Evolutionary conservation across 176 grass and related monocot species (phyloP).

Genomic region (Aegilops tauschii): DNA sequence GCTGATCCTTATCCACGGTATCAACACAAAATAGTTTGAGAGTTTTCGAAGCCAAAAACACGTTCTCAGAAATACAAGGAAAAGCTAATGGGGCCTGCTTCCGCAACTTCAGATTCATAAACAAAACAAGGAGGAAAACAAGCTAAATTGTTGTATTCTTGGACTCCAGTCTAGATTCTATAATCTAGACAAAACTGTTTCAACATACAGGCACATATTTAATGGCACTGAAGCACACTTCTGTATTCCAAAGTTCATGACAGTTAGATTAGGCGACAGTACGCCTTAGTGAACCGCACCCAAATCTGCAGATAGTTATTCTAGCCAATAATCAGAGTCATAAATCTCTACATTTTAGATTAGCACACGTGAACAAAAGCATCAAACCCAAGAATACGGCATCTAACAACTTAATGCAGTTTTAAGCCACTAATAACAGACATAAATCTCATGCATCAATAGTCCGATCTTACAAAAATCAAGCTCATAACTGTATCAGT

Average conservation of each 20-base stretch:
- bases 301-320: background rate
- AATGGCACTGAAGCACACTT: background rate
- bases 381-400: background rate
- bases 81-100: background rate
- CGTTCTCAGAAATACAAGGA: background rate
- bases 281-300: background rate
- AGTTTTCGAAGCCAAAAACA: background rate
- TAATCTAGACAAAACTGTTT: background rate
- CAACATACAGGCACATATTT: background rate
- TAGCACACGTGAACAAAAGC: background rate
- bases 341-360: background rate
- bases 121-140: background rate
- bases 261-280: background rate
- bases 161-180: background rate
- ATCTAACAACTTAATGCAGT: background rate
- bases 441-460: no score
- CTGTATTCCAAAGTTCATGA: background rate
- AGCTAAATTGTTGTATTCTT: background rate
- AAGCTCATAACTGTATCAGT: background rate
- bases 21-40: background rate
- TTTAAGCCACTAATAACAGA: background rate
- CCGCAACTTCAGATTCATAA: background rate
- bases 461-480: background rate
- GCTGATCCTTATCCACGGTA: background rate
- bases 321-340: background rate